Evolutionary conservation across 192 early-diverging fungal genomes (phyloP).

Genomic region (Umbelopsis sp.): DNA sequence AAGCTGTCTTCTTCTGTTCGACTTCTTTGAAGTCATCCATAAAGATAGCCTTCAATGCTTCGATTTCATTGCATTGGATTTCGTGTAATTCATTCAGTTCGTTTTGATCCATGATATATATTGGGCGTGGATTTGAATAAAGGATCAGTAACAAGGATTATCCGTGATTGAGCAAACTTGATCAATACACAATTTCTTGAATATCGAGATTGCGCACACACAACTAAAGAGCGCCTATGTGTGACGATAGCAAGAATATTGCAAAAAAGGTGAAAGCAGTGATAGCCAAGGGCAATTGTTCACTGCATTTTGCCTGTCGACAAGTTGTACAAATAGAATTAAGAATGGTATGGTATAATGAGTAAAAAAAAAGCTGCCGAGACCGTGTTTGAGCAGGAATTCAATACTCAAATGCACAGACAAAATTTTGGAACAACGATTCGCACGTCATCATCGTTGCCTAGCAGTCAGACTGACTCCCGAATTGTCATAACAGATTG

Average conservation of each 20-base stretch:
- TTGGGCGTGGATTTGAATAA: neutral
- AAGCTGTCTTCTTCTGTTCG: conserved; percentile 45
- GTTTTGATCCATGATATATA: neutral
- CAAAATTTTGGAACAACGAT: neutral
- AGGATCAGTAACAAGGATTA: neutral
- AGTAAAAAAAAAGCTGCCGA: neutral
- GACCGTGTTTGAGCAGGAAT: neutral
- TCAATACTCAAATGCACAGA: neutral
- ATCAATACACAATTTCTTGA: neutral
- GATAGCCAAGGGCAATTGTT: conserved; percentile 11
- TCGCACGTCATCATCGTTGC: conserved; percentile 4
- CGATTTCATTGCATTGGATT: conserved; percentile 73
- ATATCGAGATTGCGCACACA: conserved; percentile 2
- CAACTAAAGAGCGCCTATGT: neutral
- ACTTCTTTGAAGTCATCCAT: conserved; percentile 62
- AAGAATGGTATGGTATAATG: neutral
- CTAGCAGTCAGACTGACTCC: neutral
- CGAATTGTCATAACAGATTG: conserved; percentile 45
- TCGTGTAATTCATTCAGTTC: conserved; percentile 57
- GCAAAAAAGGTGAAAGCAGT: conserved; percentile 8
- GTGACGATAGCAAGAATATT: neutral
- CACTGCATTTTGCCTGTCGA: conserved; percentile 16
- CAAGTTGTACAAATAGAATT: neutral
- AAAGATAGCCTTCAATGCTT: conserved; percentile 66
- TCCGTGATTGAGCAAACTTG: neutral